Evolutionary conservation across 345 rosid species (phyloP), one percentile per base, ranked within the genome.

Genomic region (Brassica cretica): DNA sequence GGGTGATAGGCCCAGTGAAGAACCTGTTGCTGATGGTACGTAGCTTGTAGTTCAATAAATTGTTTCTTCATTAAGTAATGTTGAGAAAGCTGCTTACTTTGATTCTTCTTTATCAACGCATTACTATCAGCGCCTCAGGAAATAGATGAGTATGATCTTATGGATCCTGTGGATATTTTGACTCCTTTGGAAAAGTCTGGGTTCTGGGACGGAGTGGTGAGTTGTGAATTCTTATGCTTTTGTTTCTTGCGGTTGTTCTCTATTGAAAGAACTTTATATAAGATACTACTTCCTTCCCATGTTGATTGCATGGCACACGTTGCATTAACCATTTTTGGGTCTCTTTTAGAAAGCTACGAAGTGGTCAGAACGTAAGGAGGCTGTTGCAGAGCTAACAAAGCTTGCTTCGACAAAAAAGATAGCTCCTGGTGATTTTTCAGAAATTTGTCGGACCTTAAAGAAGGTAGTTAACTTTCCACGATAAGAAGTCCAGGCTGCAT

Each of bases 121-220:
- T 15, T 44, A 66, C 56, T 59, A 55, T 74, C 90, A 96, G 99
- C 82, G 72, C 92, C 97, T 81, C 89, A 67, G 80, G 98, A 93
- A 86, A 88, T 93, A 79, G 99, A 96, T 79, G 99, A 93, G 75
- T 96, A 93, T 77, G 99, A 96, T 70, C 92, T 96, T 79, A 77
- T 93, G 64, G 98, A 93, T 86, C 98, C 98, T 30, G 93, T 96
- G 76, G 99, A 96, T 84, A 93, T 93, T 79, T 84, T 96, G 88
- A 83, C 89, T 82, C 97, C 99, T 75, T 76, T 96, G 78, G 99
- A 93, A 85, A 96, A 96, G 86, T 86, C 97, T 80, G 94, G 93
- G 64, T 96, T 96, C 87, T 96, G 99, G 98, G 93, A 90, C 59
- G 97, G 99, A 82, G 99, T 96, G 98, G 99, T 96, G 49, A 85